phyloP scores from a whole-genome alignment of 257 asterid genomes.

The Petrea volubilis region DNA sequence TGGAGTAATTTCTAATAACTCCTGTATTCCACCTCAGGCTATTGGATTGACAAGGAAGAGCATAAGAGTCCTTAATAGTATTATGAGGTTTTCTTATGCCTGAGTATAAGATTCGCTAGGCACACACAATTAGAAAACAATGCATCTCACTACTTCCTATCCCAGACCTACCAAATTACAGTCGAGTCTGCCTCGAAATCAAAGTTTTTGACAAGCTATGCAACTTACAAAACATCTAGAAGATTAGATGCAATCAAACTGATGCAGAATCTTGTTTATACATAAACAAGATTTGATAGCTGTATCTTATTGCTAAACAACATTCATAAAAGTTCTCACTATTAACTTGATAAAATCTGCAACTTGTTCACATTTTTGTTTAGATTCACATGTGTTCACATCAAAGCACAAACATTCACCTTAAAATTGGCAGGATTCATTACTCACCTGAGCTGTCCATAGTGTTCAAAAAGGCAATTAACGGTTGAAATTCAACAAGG shows the following conservation, averaged over 20 bases:
- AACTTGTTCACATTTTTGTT: not conserved
- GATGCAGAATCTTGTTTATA: not conserved
- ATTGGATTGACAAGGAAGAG: not conserved
- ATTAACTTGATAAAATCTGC: not conserved
- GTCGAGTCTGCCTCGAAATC: not conserved
- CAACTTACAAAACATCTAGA: not conserved
- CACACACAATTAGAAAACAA: not conserved
- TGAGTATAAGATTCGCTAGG: not conserved
- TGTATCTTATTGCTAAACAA: not conserved
- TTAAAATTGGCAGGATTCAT: not conserved
- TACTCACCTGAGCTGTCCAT: not conserved
- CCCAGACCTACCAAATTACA: not conserved
- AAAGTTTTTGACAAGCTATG: not conserved
- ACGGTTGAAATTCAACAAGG: not conserved
- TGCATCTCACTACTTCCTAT: not conserved
- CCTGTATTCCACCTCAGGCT: not conserved
- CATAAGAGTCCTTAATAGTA: not conserved
- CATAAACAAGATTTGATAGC: not conserved
- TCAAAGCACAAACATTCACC: not conserved
- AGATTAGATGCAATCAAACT: not conserved
- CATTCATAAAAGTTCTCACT: not conserved
- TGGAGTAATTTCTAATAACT: not conserved
- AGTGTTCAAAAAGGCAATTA: not conserved
- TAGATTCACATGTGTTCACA: not conserved
- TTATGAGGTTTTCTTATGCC: conserved; percentile 1